A percentile compares a stretch with the other conserved stretches of the same genome.
These are phyloP conservation scores for Trametes coccinea DNA, from an alignment of 768 basidiomycete genomes.

Conservation along the genomic window DNA sequence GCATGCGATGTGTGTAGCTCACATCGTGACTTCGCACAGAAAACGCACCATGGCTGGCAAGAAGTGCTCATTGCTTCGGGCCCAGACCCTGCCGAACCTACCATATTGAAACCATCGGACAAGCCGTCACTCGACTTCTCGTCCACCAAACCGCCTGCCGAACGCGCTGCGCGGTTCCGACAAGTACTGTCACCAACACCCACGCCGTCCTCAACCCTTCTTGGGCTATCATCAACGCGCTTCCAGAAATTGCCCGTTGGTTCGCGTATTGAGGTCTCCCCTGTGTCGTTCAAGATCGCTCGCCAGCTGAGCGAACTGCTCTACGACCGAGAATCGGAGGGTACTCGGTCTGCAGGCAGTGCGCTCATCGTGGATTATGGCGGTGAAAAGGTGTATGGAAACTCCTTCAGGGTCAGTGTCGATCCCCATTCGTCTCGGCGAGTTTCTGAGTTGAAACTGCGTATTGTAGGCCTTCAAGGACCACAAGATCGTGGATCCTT, in stretches of 20 bases:
- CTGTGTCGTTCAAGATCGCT: slow-evolving; percentile 66
- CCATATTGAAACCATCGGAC: slow-evolving; percentile 25
- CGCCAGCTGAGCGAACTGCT: slow-evolving; percentile 68
- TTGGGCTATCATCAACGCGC: slow-evolving; percentile 66
- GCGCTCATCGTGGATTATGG: slow-evolving; percentile 94
- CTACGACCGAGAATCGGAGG: slow-evolving; percentile 6
- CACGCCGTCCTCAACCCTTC: slow-evolving; percentile 52
- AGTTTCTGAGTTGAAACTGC: background rate
- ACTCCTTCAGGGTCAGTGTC: slow-evolving; percentile 75
- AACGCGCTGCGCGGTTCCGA: slow-evolving; percentile 43
- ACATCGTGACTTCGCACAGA: slow-evolving; percentile 43
- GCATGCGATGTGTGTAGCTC: too few relatives aligned
- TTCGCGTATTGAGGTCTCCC: slow-evolving; percentile 79
- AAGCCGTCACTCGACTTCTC: slow-evolving; percentile 20
- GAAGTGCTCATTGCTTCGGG: slow-evolving; percentile 72
- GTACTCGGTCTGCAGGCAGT: slow-evolving; percentile 44
- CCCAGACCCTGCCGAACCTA: slow-evolving; percentile 41
- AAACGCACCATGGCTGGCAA: slow-evolving; percentile 77
- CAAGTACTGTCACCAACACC: slow-evolving; percentile 66
- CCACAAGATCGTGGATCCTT: slow-evolving; percentile 83
- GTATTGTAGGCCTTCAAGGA: slow-evolving; percentile 77
- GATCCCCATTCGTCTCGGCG: background rate
- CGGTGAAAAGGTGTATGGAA: slow-evolving; percentile 60
- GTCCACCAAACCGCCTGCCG: slow-evolving; percentile 13
- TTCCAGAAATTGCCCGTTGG: slow-evolving; percentile 71